Conservation (phyloP, 2,329 filamentous ascomycete species). For the Cladophialophora bantiana region DNA sequence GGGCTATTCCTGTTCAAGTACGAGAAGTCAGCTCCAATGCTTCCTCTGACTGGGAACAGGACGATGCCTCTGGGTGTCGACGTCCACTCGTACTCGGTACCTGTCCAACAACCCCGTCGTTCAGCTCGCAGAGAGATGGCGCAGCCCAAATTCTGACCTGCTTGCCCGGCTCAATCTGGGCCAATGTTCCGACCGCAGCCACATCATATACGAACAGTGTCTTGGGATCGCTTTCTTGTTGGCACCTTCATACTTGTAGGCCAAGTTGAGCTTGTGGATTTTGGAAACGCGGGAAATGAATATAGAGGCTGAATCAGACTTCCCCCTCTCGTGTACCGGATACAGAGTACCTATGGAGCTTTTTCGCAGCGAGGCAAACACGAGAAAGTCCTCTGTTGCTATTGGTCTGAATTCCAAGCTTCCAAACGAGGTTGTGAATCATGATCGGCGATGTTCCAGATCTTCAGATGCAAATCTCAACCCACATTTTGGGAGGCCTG, state of each 20-base stretch:
- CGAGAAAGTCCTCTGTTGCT: not conserved
- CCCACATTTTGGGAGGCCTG: not conserved
- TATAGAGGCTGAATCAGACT: not conserved
- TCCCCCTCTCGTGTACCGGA: no score
- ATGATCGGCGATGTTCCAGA: not conserved
- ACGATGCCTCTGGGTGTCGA: not conserved
- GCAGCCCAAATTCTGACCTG: conserved; percentile 4
- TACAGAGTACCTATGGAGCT: no score
- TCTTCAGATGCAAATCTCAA: not conserved
- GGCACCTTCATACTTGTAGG: not conserved
- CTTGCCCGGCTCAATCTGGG: not conserved
- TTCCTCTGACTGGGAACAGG: not conserved
- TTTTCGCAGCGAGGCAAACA: not conserved
- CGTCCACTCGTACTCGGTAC: not conserved
- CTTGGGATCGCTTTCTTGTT: not conserved
- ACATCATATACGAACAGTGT: not conserved
- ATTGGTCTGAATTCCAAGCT: not conserved
- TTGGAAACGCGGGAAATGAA: not conserved
- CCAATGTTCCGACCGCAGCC: not conserved
- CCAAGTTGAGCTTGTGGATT: not conserved
- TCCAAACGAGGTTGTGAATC: not conserved
- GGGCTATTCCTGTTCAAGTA: conserved; percentile 5
- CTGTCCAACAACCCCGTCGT: not conserved
- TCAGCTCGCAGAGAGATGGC: not conserved
- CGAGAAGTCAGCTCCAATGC: not conserved